These are phyloP conservation scores for Usnea hakonensis DNA, from an alignment of 495 filamentous ascomycete species.

Conservation along the genomic window DNA sequence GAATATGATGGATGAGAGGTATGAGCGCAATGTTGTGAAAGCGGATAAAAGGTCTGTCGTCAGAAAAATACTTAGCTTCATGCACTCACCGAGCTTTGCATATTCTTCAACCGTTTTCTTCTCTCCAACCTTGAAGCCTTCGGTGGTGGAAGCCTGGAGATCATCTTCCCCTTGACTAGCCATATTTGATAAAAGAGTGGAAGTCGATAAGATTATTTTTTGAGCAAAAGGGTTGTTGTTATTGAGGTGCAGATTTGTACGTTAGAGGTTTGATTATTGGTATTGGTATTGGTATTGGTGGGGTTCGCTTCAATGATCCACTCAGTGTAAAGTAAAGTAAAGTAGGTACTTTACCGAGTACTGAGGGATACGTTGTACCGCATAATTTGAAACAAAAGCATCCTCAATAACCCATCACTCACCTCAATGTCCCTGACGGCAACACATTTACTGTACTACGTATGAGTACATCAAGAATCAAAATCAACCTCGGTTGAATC, in stretches of 20 bases:
- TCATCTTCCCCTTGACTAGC: constrained; percentile 56
- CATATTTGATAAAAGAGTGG: constrained; percentile 19
- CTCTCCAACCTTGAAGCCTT: constrained; percentile 96
- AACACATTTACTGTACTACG: not conserved
- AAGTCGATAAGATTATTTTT: no score
- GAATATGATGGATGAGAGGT: not conserved
- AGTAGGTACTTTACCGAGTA: no score
- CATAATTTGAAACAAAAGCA: not conserved
- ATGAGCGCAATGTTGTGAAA: not conserved
- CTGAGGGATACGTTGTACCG: no score
- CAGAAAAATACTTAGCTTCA: constrained; percentile 3
- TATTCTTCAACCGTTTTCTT: constrained; percentile 96
- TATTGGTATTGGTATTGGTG: constrained; percentile 1
- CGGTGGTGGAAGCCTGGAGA: constrained; percentile 72
- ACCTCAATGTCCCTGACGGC: not conserved
- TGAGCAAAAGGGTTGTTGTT: no score
- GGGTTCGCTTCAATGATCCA: constrained; percentile 15
- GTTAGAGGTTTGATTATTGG: not conserved
- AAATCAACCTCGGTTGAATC: not conserved
- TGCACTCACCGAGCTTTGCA: constrained; percentile 72
- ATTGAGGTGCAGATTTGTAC: not conserved
- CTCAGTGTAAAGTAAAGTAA: no score
- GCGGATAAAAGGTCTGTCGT: constrained; percentile 6
- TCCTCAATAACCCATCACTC: no score
- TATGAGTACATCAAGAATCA: no score